Evolutionary conservation across 2,329 filamentous ascomycete species (phyloP).

Genomic region (Trichophyton benhamiae): DNA sequence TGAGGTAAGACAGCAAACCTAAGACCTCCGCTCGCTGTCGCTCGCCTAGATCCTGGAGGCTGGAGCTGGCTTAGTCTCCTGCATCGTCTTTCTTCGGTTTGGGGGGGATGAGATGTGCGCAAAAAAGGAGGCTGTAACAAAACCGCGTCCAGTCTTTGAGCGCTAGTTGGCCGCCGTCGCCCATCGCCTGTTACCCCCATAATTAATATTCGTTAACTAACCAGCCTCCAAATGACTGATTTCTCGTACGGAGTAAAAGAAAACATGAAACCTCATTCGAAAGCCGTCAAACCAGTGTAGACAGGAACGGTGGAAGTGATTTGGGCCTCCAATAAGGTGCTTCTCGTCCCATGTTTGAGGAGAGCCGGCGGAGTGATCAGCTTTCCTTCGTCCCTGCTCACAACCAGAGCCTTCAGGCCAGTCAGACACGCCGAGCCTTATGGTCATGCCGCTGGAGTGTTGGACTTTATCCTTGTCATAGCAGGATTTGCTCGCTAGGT

Average conservation of each 20-base stretch:
- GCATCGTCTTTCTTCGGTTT: not conserved
- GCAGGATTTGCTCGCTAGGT: not conserved
- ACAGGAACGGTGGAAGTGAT: not conserved
- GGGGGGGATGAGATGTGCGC: not conserved
- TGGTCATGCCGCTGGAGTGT: not conserved
- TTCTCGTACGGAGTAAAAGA: not conserved
- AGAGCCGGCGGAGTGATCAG: not conserved
- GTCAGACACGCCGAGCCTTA: not conserved
- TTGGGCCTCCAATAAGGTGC: not conserved
- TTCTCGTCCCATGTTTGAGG: not conserved
- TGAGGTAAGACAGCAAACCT: conserved; percentile 3
- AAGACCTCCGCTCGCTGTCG: not conserved
- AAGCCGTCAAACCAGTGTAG: not conserved
- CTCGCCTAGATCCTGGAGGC: conserved; percentile 2
- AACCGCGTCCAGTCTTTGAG: not conserved
- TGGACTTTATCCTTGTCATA: conserved; percentile 2
- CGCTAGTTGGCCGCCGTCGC: not conserved
- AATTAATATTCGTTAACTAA: not conserved
- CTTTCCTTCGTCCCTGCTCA: not conserved
- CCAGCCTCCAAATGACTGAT: not conserved
- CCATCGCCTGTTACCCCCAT: not conserved
- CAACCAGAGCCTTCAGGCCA: not conserved
- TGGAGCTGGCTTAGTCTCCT: not conserved
- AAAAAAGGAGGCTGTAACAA: conserved; percentile 1
- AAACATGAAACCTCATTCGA: not conserved